Evolutionary conservation across 768 basidiomycete genomes (phyloP).

Genomic region (Rhizopogon rudus): DNA sequence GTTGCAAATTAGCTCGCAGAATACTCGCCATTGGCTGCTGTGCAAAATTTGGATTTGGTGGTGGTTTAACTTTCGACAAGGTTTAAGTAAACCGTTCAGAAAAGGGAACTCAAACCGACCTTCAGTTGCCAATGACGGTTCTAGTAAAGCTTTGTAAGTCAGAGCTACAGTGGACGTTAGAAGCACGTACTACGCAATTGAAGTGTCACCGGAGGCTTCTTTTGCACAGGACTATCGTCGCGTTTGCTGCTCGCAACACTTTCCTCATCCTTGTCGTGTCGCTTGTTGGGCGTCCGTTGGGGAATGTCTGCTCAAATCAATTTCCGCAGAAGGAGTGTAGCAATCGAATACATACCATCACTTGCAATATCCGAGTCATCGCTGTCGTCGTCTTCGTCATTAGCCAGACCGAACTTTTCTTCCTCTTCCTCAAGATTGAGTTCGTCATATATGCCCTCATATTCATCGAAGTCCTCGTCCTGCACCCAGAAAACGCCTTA

Average conservation of each 20-base stretch:
- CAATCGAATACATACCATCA: conserved; percentile 48
- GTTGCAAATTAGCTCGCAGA: conserved; percentile 67
- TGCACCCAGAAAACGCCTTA: conserved; percentile 29
- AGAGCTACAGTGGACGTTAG: not conserved
- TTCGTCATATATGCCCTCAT: conserved; percentile 96
- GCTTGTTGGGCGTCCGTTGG: conserved; percentile 63
- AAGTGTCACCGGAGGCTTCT: conserved; percentile 63
- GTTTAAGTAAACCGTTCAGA: conserved; percentile 1
- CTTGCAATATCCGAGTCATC: conserved; percentile 73
- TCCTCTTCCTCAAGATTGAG: conserved; percentile 97
- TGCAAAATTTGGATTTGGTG: conserved; percentile 75
- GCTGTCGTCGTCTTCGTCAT: conserved; percentile 72
- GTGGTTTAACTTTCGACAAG: conserved; percentile 55
- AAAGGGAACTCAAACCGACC: conserved; percentile 33
- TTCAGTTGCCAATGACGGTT: conserved; percentile 59
- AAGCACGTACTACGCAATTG: conserved; percentile 66
- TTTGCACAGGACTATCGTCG: conserved; percentile 73
- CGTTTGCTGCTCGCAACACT: conserved; percentile 65
- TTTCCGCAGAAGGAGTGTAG: not conserved
- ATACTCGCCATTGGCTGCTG: conserved; percentile 75
- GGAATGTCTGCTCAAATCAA: conserved; percentile 45
- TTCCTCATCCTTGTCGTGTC: conserved; percentile 69
- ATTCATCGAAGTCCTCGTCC: conserved; percentile 98
- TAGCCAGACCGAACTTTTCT: conserved; percentile 79
- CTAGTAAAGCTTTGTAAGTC: conserved; percentile 33